Evolutionary conservation across 768 basidiomycete genomes (phyloP), one percentile per base, ranked within the genome.

Genomic region (Baorangia bicolor): DNA sequence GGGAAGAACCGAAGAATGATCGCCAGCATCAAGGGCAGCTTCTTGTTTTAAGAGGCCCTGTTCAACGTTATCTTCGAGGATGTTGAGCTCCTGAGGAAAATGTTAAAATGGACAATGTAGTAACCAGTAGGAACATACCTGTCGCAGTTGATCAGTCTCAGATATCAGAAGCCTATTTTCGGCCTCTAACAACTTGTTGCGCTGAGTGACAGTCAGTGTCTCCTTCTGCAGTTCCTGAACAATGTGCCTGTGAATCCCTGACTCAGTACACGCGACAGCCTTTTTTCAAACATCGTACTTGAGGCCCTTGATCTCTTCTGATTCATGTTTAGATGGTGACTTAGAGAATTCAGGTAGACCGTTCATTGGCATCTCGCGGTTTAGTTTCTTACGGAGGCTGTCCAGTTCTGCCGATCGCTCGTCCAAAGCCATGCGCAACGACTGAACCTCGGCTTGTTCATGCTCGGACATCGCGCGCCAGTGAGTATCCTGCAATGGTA

Each of bases 191-290:
- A 86, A 67, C 63, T 87, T 85, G 67, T 84, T 84, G 56, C 81
- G 81, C 57, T 91, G 87, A 8, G 79, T 71, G 2, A 81, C 68
- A 25, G 78, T 73, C 3, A 83, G 66, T 62, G 84, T 90, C 72
- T 97, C 94, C 63, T 89, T 88, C 65, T 91, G 90, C 38, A 97
- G 77, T 62, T 94, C 90, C 66, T 92, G 88, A 21, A 97, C 84
- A 63, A 97, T 92, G 64, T 92, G 87, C 72, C 90, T 92, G 57
- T 1, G 18, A 49, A 47, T 16, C 11, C 25, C 13, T 20, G 20
- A 46, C 18, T 57, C 43, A 66, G 38, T 49, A 50, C 18, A 33
- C 8, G 7, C 11, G 40, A 30, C 13, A 27, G 21, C n/a, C 14
- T 35, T 39, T 33, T 38, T 30, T 44, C 10, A 46, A 25, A 28